Base-by-base conservation (phyloP, 2,329 filamentous ascomycete species). In the Cercospora nicotianae region DNA sequence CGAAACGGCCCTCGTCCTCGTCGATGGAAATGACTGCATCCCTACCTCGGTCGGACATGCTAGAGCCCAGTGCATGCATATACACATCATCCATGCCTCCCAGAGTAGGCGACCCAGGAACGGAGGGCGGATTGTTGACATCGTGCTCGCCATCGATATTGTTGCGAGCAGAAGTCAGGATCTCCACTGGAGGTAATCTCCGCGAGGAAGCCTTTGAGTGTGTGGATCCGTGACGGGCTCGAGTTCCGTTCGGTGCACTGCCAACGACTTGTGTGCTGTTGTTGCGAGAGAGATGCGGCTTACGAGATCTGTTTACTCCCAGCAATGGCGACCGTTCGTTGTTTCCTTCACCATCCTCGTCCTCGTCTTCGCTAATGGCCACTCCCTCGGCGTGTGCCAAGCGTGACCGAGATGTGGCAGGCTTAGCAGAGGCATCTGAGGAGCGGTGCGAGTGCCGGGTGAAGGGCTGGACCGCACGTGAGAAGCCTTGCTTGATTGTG, bases 101-200 rank as follows among this genome's bases (percentile, higher is more conserved):
- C 39, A 86, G 71, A 57, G 83, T 83, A 0, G 87, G 87, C 61
- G 87, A 88, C 2, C 82, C 82, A 1, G 87, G 87, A 26, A 88
- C 82, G 0, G 87, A 90, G 0, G 87, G 87, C 10, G 87, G 87
- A 69, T 90, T 89, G 76, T 90, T 90, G 70, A 90, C 84, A 80
- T 89, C 85, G 78, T 87, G 69, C 36, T 58, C 60, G 58, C 66
- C 67, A 9, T 69, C 71, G 13, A 65, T 31, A 26, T 62, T 45
- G 53, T 68, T 68, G 33, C 67, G 58, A n/a, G 61, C 59, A 53
- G 42, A 60, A 55, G 65, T 71, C 64, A 66, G 55, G 23, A 65
- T 66, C 57, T 48, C 68, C 18, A 64, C 18, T 20, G 30, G 66
- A 42, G 48, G 48, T 20, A 72, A 33, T 31, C 68, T 63, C 36